phyloP scores from a whole-genome alignment of 768 basidiomycete species.

The Trametes meyenii region DNA sequence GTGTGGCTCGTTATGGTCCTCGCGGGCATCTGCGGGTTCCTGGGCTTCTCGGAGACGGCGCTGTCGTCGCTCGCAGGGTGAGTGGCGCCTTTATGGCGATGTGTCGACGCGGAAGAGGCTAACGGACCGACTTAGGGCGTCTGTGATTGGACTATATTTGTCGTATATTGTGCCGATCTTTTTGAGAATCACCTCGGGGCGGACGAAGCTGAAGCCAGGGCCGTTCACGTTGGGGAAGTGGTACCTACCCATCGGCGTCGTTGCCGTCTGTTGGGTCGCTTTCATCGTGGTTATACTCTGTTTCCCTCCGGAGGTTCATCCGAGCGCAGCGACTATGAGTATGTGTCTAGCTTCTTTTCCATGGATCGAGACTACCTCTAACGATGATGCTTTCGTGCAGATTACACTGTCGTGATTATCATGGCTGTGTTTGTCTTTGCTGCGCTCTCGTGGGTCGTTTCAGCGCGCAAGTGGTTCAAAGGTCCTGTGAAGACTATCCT shows the following conservation, averaged over 20 bases:
- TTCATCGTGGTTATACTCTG: slow-evolving; percentile 63
- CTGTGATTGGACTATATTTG: slow-evolving; percentile 72
- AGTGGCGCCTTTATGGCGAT: slow-evolving; percentile 20
- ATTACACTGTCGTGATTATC: slow-evolving; percentile 71
- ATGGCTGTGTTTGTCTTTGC: slow-evolving; percentile 68
- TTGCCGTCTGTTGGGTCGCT: slow-evolving; percentile 67
- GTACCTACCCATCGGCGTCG: slow-evolving; percentile 58
- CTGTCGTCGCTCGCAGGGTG: slow-evolving; percentile 70
- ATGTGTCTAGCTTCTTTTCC: slow-evolving; percentile 28
- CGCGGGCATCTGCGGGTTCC: slow-evolving; percentile 58
- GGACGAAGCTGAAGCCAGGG: slow-evolving; percentile 58
- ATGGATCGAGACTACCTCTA: background rate
- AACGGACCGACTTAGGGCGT: slow-evolving; percentile 45
- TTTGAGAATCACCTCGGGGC: slow-evolving; percentile 69
- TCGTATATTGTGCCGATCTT: slow-evolving; percentile 72
- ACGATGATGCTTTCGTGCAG: slow-evolving; percentile 36
- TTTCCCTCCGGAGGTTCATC: slow-evolving; percentile 50
- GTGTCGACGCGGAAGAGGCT: background rate
- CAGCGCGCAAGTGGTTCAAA: slow-evolving; percentile 71
- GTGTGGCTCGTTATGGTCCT: slow-evolving; percentile 71
- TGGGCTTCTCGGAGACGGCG: slow-evolving; percentile 68
- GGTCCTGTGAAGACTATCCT: slow-evolving; percentile 59
- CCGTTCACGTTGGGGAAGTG: slow-evolving; percentile 63
- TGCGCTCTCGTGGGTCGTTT: slow-evolving; percentile 61
- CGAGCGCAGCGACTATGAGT: slow-evolving; percentile 58